Conservation (phyloP, 1,284 basidiomycete species). For the Puccinia hordei region DNA sequence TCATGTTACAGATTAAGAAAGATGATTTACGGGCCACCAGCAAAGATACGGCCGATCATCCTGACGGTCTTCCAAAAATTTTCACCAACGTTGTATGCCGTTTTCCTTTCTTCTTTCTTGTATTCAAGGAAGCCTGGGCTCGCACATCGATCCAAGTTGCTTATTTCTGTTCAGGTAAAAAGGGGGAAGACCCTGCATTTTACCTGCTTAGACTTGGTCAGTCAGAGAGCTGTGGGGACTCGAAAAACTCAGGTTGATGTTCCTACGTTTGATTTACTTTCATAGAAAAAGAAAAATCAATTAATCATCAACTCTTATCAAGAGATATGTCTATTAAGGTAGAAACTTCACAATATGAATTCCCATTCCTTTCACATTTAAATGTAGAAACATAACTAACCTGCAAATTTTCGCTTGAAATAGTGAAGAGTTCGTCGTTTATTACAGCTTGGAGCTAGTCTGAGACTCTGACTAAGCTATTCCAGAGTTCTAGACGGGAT, state of each 20-base stretch:
- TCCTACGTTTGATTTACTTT: neutral
- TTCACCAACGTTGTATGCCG: constrained; percentile 55
- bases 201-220: constrained; percentile 55
- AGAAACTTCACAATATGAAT: neutral
- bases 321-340: constrained; percentile 55
- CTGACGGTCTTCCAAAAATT: constrained; percentile 44
- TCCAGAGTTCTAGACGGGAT: constrained; percentile 56
- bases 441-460: neutral
- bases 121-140: too few species aligned
- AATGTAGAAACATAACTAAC: neutral
- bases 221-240: constrained; percentile 1
- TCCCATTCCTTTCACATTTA: neutral
- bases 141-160: neutral
- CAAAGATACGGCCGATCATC: constrained; percentile 5
- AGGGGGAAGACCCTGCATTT: constrained; percentile 56
- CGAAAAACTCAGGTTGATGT: neutral
- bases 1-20: constrained; percentile 50
- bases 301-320: constrained; percentile 55
- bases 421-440: constrained; percentile 26
- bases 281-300: constrained; percentile 55
- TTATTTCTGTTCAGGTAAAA: constrained; percentile 51
- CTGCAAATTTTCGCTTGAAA: neutral
- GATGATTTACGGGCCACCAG: constrained; percentile 52
- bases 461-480: constrained; percentile 43
- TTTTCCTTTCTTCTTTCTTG: neutral